These are phyloP conservation scores for Cyclostephanos invisitatus DNA, from an alignment of 108 stramenopile genomes.

Conservation along the genomic window DNA sequence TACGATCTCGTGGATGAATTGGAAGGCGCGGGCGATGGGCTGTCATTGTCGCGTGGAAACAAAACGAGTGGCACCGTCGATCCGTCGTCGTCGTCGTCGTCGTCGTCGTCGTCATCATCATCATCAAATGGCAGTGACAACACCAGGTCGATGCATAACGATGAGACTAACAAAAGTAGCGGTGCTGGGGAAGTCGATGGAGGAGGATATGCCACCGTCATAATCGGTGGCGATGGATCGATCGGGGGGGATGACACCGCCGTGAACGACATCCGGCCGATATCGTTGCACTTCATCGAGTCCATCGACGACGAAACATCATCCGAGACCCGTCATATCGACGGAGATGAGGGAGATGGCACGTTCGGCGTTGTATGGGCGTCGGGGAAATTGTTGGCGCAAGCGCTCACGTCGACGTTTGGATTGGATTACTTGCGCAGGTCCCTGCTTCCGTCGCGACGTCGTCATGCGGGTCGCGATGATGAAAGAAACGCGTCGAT, in stretches of 20 bases:
- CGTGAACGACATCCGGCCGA: neutral
- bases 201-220: constrained; percentile 15
- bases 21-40: constrained; percentile 20
- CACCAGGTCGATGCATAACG: no score
- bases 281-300: constrained; percentile 28
- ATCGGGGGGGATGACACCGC: constrained; percentile 6
- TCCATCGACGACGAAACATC: neutral
- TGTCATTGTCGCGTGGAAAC: neutral
- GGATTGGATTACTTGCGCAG: constrained; percentile 19
- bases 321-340: neutral
- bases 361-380: constrained; percentile 53
- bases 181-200: constrained; percentile 1
- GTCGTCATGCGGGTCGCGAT: no score
- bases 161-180: no score
- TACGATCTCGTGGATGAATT: constrained; percentile 20
- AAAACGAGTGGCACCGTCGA: neutral
- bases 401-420: constrained; percentile 31
- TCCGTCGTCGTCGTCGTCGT: neutral
- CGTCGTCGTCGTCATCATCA: neutral
- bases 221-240: constrained; percentile 45
- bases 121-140: no score
- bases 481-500: no score
- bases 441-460: neutral
- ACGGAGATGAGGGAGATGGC: constrained; percentile 45
- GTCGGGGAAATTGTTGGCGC: constrained; percentile 41